A percentile compares a stretch with the other conserved stretches of the same genome.
Conservation (phyloP, 345 rosid species). For the Eucalyptus microcorys region DNA sequence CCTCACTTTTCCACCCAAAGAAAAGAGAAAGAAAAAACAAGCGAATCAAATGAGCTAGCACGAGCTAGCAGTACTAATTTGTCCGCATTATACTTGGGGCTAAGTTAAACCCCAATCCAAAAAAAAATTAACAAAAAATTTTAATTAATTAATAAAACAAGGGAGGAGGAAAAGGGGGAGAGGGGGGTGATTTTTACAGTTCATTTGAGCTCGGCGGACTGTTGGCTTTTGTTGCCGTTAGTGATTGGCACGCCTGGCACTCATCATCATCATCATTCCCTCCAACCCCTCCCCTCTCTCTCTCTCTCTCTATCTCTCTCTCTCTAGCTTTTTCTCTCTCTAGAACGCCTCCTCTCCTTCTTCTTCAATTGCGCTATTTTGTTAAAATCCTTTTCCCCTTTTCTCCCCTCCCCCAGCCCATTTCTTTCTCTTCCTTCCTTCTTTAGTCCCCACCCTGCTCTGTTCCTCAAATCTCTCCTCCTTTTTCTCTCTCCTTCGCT, state of each 20-base stretch:
- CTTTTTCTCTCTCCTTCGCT: neutral
- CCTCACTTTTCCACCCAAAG: neutral
- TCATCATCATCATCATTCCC: slow-evolving; percentile 57
- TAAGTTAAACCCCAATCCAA: neutral
- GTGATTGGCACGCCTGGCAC: slow-evolving; percentile 98
- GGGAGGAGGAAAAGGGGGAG: accelerated
- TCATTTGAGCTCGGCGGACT: neutral
- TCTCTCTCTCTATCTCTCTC: slow-evolving; percentile 7
- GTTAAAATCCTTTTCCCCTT: neutral
- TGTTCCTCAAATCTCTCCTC: neutral
- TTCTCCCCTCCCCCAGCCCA: neutral
- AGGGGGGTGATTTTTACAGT: neutral
- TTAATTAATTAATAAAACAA: neutral
- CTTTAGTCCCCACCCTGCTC: neutral
- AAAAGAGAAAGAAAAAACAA: neutral
- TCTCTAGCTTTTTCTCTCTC: neutral
- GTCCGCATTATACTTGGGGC: neutral
- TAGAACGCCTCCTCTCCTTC: neutral
- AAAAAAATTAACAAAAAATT: neutral
- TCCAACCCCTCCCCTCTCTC: slow-evolving; percentile 10
- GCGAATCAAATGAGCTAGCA: neutral
- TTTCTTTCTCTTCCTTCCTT: neutral
- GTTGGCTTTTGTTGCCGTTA: slow-evolving; percentile 49
- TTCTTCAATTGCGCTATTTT: neutral
- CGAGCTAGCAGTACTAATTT: neutral